Percentiles rank a stretch among this genome's conserved stretches.
phyloP scores from a whole-genome alignment of 768 basidiomycete species.

The Phallus indusiatus region DNA sequence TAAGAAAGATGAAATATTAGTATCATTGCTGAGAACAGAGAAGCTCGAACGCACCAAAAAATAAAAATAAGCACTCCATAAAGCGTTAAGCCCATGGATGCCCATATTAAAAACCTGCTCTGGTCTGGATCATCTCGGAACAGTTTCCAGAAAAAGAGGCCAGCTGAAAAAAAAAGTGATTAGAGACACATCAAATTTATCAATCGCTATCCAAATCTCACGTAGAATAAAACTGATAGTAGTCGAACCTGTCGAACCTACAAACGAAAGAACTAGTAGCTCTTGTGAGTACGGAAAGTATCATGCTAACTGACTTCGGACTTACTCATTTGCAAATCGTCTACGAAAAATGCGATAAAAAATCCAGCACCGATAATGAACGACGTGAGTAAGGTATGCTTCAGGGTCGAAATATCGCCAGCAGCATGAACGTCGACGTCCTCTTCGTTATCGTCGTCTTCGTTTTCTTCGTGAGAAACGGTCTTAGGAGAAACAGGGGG shows the following conservation, averaged over 20 bases:
- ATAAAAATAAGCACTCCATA: constrained; percentile 78
- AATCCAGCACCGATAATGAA: constrained; percentile 59
- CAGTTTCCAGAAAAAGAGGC: constrained; percentile 89
- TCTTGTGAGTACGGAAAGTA: constrained; percentile 3
- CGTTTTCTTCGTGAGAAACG: constrained; percentile 25
- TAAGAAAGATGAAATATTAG: constrained; percentile 21
- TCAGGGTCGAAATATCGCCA: constrained; percentile 54
- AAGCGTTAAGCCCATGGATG: constrained; percentile 53
- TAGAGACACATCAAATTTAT: too few relatives aligned
- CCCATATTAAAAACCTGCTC: constrained; percentile 44
- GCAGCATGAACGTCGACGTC: constrained; percentile 42
- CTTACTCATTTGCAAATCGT: constrained; percentile 69
- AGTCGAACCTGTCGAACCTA: constrained; percentile 93
- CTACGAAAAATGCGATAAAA: constrained; percentile 66
- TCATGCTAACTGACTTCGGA: constrained; percentile 6
- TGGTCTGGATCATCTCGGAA: constrained; percentile 54
- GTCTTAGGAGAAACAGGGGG: not conserved
- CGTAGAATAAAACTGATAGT: constrained; percentile 93
- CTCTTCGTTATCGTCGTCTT: constrained; percentile 31
- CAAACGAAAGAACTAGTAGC: constrained; percentile 82
- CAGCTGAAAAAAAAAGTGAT: constrained; percentile 28
- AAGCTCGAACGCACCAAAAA: constrained; percentile 61
- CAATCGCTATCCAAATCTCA: not conserved
- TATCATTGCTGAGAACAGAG: not conserved
- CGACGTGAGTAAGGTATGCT: constrained; percentile 62